Evolutionary conservation across 768 basidiomycete genomes (phyloP).

Genomic region (Agaricus subrufescens): DNA sequence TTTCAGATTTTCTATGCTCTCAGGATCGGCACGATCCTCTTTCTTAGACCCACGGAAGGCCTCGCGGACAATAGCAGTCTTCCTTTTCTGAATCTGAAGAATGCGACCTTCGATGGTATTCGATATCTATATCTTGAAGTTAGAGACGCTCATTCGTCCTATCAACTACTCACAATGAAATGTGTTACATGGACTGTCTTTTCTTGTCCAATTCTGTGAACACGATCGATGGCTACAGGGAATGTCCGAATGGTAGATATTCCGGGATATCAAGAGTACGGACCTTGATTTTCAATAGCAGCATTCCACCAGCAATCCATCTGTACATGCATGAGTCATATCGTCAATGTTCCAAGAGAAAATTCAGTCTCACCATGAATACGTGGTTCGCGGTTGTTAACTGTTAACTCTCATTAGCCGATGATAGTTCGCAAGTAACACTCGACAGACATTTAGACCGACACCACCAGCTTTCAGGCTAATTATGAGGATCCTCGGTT

Average conservation of each 20-base stretch:
- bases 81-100: constrained; percentile 77
- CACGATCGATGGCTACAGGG: constrained; percentile 70
- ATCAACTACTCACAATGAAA: constrained; percentile 56
- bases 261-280: background rate
- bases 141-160: background rate
- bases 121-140: constrained; percentile 39
- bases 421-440: background rate
- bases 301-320: constrained; percentile 96
- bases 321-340: constrained; percentile 28
- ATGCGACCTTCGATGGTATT: constrained; percentile 80
- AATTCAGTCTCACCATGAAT: constrained; percentile 58
- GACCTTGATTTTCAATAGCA: constrained; percentile 77
- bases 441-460: constrained; percentile 67
- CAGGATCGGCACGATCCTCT: constrained; percentile 47
- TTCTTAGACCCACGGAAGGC: constrained; percentile 60
- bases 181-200: constrained; percentile 81
- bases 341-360: background rate
- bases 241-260: background rate
- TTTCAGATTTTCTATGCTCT: constrained; percentile 78
- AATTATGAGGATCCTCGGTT: constrained; percentile 72
- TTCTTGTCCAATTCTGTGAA: constrained; percentile 82
- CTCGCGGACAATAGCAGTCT: constrained; percentile 82
- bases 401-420: constrained; percentile 25
- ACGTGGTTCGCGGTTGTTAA: constrained; percentile 81
- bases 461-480: constrained; percentile 92